phyloP scores from a whole-genome alignment of 306 rosid genomes.

The Malus asiatica region DNA sequence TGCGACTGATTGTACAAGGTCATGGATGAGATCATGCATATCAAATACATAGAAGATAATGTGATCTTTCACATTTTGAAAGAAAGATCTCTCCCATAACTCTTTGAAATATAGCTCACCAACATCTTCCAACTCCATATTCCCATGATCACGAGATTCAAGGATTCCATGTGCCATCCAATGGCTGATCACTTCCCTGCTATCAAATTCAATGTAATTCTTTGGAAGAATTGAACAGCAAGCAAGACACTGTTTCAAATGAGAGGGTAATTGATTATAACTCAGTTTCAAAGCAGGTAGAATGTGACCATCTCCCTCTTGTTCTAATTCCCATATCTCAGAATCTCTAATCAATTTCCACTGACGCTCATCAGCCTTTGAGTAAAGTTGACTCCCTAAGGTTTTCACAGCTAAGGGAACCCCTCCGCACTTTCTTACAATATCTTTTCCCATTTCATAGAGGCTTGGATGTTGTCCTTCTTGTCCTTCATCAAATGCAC shows the following conservation, averaged over 20 bases:
- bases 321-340: neutral
- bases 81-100: slow-evolving; percentile 24
- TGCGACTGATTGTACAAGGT: too few relatives aligned
- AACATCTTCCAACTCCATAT: slow-evolving; percentile 9
- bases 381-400: slow-evolving; percentile 10
- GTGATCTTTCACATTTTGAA: slow-evolving; percentile 8
- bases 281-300: neutral
- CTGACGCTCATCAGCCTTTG: neutral
- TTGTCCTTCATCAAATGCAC: neutral
- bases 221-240: too few relatives aligned
- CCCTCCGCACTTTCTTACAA: slow-evolving; percentile 4
- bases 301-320: neutral
- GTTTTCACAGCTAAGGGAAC: slow-evolving; percentile 19
- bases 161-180: slow-evolving; percentile 23
- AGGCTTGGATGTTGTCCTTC: neutral
- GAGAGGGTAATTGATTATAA: neutral
- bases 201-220: accelerated
- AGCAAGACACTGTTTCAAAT: neutral
- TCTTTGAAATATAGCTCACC: slow-evolving; percentile 28
- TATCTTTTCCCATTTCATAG: neutral
- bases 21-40: too few relatives aligned
- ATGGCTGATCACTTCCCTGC: accelerated
- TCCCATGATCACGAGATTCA: neutral
- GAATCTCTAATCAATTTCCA: neutral
- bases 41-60: too few relatives aligned